These are phyloP conservation scores for Avena atlantica DNA, from an alignment of 176 grass and related monocot genomes.

Conservation along the genomic window DNA sequence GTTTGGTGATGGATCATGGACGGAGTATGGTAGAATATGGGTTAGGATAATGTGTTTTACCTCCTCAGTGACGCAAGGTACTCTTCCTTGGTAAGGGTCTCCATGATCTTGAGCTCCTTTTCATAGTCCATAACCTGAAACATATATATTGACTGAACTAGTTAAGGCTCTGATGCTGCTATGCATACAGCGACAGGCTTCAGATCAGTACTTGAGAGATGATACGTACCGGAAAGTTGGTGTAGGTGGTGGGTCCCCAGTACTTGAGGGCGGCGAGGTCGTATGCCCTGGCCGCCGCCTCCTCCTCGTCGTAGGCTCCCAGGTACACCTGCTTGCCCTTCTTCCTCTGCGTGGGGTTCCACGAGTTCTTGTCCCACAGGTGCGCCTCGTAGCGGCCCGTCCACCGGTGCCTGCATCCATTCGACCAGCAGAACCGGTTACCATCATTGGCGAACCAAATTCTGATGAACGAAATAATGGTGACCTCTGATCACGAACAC, in stretches of 20 bases:
- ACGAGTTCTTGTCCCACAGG: slow-evolving; percentile 77
- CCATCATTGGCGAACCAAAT: background rate
- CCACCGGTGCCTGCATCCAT: slow-evolving; percentile 61
- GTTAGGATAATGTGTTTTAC: background rate
- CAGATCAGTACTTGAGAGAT: too few relatives aligned
- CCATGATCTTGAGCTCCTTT: slow-evolving; percentile 72
- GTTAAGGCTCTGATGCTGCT: too few relatives aligned
- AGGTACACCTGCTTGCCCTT: slow-evolving; percentile 82
- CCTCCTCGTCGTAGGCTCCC: slow-evolving; percentile 74
- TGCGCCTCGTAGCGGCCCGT: slow-evolving; percentile 76
- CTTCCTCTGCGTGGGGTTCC: slow-evolving; percentile 75
- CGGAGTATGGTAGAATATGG: too few relatives aligned
- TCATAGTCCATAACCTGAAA: slow-evolving; percentile 67
- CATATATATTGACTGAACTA: background rate
- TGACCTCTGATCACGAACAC: too few relatives aligned
- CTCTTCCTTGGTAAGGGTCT: slow-evolving; percentile 72
- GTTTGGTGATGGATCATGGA: too few relatives aligned
- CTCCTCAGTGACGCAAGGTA: slow-evolving; percentile 72
- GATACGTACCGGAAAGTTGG: slow-evolving; percentile 59
- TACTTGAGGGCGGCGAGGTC: slow-evolving; percentile 80
- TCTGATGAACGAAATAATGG: background rate
- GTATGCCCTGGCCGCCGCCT: slow-evolving; percentile 72
- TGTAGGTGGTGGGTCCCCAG: slow-evolving; percentile 69
- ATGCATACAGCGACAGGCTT: too few relatives aligned
- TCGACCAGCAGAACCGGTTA: too few relatives aligned